A percentile compares a stretch with the other conserved stretches of the same genome.
Conservation (phyloP, 139 green algal species). For the Parachlorella kessleri region DNA sequence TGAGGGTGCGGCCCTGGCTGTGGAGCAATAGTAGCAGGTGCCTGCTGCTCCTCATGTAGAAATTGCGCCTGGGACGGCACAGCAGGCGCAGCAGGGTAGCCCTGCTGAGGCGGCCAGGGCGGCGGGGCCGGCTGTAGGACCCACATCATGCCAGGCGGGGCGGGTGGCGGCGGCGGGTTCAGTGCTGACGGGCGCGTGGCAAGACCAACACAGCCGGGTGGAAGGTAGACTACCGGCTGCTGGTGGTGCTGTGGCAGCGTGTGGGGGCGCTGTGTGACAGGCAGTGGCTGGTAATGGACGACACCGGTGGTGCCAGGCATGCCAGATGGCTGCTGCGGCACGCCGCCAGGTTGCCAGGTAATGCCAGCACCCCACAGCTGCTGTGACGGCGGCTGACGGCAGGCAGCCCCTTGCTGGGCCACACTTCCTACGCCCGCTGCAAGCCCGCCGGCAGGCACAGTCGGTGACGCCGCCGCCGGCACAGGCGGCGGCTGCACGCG, state of each 20-base stretch:
- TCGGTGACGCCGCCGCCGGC: too few species aligned
- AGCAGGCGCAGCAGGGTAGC: too few species aligned
- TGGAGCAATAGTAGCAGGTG: background rate
- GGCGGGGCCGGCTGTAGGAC: background rate
- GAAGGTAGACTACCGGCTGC: background rate
- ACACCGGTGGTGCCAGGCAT: too few species aligned
- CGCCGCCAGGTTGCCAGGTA: background rate
- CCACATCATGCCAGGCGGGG: background rate
- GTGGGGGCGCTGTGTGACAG: background rate
- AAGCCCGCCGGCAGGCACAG: too few species aligned
- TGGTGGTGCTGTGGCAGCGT: conserved; percentile 1
- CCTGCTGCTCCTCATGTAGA: background rate
- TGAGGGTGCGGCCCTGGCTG: background rate
- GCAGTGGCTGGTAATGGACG: background rate
- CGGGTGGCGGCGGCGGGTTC: too few species aligned
- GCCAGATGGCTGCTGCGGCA: too few species aligned
- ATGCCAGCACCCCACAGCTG: too few species aligned
- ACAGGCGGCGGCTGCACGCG: background rate
- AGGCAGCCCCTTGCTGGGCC: too few species aligned
- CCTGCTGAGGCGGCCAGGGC: too few species aligned
- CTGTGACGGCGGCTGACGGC: background rate
- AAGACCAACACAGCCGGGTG: too few species aligned
- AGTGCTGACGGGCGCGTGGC: too few species aligned
- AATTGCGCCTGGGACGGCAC: background rate
- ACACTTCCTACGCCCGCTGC: too few species aligned